phyloP scores from a whole-genome alignment of 1,284 basidiomycete species.

The Fomitiporia mediterranea region DNA sequence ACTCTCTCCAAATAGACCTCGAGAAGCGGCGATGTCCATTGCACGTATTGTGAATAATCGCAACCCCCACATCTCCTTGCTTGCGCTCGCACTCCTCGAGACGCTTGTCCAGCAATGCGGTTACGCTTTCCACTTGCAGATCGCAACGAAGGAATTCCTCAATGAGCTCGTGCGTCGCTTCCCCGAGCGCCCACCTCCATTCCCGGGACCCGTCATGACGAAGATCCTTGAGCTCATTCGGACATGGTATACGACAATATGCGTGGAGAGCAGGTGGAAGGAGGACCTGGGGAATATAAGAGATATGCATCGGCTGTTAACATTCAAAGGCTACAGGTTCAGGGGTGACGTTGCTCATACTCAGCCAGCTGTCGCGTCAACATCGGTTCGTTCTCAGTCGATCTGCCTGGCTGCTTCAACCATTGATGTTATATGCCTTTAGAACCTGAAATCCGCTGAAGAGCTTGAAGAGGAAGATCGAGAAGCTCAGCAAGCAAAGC shows the following conservation, averaged over 20 bases:
- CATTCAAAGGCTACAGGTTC: slow-evolving; percentile 96
- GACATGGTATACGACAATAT: slow-evolving; percentile 94
- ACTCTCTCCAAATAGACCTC: slow-evolving; percentile 47
- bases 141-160: slow-evolving; percentile 98
- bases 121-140: slow-evolving; percentile 95
- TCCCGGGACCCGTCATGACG: slow-evolving; percentile 92
- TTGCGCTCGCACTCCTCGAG: slow-evolving; percentile 83
- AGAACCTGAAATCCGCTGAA: slow-evolving; percentile 92
- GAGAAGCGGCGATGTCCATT: slow-evolving; percentile 84
- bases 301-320: slow-evolving; percentile 95
- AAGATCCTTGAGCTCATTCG: slow-evolving; percentile 93
- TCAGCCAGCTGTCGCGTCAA: slow-evolving; percentile 41
- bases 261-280: slow-evolving; percentile 85
- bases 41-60: slow-evolving; percentile 84
- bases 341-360: slow-evolving; percentile 50
- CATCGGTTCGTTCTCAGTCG: slow-evolving; percentile 40
- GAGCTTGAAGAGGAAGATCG: slow-evolving; percentile 97
- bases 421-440: slow-evolving; percentile 4
- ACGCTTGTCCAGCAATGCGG: slow-evolving; percentile 94
- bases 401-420: background rate
- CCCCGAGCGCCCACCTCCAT: slow-evolving; percentile 94
- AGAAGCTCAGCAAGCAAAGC: slow-evolving; percentile 92
- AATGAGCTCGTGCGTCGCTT: slow-evolving; percentile 98
- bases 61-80: slow-evolving; percentile 84
- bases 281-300: slow-evolving; percentile 97